Base-by-base conservation (phyloP, 2,329 filamentous ascomycete genomes). In the Tolypocladium tropicale region DNA sequence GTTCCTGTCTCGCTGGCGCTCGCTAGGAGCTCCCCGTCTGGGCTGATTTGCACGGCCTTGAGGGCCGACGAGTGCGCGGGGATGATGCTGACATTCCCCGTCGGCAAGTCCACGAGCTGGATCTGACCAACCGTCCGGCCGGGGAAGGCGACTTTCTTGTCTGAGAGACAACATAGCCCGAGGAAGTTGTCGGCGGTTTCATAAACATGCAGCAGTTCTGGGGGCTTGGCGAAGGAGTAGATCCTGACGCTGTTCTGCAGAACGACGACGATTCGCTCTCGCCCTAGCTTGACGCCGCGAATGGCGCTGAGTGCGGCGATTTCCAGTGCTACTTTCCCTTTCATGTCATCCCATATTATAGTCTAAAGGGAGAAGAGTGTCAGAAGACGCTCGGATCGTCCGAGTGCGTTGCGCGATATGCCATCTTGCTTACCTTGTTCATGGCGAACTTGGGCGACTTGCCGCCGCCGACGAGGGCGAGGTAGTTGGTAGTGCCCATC, bases 1-100 rank as follows among this genome's bases (percentile, higher is more conserved):
- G 94, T 99, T 36, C 94, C 94, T 62, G 82, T 89, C 71, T 96
- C 89, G 69, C 92, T 96, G 12, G 93, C 93, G 1, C 91, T 96
- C 16, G 92, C 94, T 33, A 97, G 75, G 18, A 95, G 73, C 52
- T 90, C 82, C 3, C 89, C 91, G 66, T 96, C 89, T 0, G 79
- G 79, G 62, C 90, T 95, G 37, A 99, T 75, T 12, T 86, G 82
- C 61, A 99, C 78, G 46, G 91, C 90, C 58, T 88, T 83, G 21
- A 99, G 75, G 0, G 88, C 78, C 0, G 88, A 87, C 5, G 86
- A 85, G 69, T 99, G 94, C 3, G 93, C 94, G 1, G 91, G 90
- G 57, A 97, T 90, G 68, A 99, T 96, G 73, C 88, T 95, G 61
- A 97, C 90, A 64, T 89, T 93, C 53, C 85, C 85, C 0, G 85